Evolutionary conservation across 257 asterid genomes (phyloP).

Genomic region (Knoxia roxburghii): DNA sequence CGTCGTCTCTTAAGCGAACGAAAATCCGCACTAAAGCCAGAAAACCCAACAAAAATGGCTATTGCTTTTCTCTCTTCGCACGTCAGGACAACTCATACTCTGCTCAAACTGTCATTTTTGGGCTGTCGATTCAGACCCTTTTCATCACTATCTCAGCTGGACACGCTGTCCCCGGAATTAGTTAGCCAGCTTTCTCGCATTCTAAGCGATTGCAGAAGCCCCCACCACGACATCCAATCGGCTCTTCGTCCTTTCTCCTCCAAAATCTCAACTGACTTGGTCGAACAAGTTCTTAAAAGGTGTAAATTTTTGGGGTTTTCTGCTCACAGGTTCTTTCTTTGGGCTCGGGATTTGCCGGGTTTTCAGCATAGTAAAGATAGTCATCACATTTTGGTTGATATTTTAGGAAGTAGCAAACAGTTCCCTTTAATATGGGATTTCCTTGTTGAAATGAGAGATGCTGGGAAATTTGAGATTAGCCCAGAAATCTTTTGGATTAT

Average conservation of each 20-base stretch:
- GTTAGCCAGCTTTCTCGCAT: slow-evolving; percentile 72
- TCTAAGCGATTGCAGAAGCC: slow-evolving; percentile 74
- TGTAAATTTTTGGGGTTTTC: slow-evolving; percentile 81
- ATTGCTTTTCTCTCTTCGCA: not conserved
- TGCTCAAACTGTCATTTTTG: not conserved
- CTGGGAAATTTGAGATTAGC: slow-evolving; percentile 36
- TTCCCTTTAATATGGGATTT: slow-evolving; percentile 89
- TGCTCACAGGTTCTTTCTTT: slow-evolving; percentile 83
- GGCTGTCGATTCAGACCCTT: slow-evolving; percentile 7
- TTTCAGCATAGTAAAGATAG: slow-evolving; percentile 63
- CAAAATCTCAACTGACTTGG: slow-evolving; percentile 36
- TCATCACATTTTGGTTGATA: slow-evolving; percentile 61
- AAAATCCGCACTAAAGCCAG: not conserved
- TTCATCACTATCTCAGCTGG: slow-evolving; percentile 4
- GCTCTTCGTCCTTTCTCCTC: slow-evolving; percentile 64
- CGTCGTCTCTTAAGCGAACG: not conserved
- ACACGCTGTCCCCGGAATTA: slow-evolving; percentile 37
- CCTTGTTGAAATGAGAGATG: slow-evolving; percentile 44
- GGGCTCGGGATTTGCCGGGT: slow-evolving; percentile 63
- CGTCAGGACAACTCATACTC: not conserved
- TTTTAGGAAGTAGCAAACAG: slow-evolving; percentile 72
- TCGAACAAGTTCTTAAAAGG: slow-evolving; percentile 76
- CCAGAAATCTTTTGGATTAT: slow-evolving; percentile 58
- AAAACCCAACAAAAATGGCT: slow-evolving; percentile 9
- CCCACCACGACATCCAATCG: slow-evolving; percentile 79